A percentile compares a stretch with the other conserved stretches of the same genome.
These are phyloP conservation scores for Darksidea phi DNA, from an alignment of 495 filamentous ascomycete species.

Conservation along the genomic window DNA sequence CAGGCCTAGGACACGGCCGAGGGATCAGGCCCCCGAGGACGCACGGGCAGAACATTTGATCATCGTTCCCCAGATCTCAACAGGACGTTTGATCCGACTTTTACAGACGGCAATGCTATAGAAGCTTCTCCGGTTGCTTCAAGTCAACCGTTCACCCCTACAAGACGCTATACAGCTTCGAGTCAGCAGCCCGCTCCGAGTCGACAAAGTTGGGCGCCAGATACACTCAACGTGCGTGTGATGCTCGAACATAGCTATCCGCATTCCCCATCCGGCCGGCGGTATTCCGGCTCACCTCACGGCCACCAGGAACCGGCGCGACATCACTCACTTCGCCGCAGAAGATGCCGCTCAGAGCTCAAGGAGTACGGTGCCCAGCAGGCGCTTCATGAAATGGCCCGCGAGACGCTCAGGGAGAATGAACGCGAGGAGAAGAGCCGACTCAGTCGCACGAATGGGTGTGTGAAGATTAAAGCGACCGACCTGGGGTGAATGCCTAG, in stretches of 20 bases:
- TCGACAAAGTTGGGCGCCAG: constrained; percentile 24
- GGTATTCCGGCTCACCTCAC: constrained; percentile 25
- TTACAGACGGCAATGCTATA: neutral
- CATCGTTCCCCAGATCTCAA: neutral
- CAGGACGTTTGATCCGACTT: constrained; percentile 1
- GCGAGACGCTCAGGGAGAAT: constrained; percentile 15
- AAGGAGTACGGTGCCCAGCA: constrained; percentile 32
- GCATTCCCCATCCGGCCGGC: constrained; percentile 11
- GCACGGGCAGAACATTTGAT: neutral
- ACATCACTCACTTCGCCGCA: constrained; percentile 21
- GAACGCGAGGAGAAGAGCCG: neutral
- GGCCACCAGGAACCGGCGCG: constrained; percentile 4
- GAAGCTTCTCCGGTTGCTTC: neutral
- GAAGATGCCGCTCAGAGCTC: constrained; percentile 24
- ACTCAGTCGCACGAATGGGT: neutral
- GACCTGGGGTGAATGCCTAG: neutral
- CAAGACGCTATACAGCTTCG: neutral
- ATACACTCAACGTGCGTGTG: constrained; percentile 34
- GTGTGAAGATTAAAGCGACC: neutral
- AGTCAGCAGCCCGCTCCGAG: neutral
- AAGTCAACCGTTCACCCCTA: constrained; percentile 4
- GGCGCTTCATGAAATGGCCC: constrained; percentile 24
- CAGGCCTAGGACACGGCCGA: neutral
- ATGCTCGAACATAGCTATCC: constrained; percentile 21
- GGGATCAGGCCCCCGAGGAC: neutral